phyloP scores from a whole-genome alignment of 2,329 filamentous ascomycete species.

The Triangularia setosa region DNA sequence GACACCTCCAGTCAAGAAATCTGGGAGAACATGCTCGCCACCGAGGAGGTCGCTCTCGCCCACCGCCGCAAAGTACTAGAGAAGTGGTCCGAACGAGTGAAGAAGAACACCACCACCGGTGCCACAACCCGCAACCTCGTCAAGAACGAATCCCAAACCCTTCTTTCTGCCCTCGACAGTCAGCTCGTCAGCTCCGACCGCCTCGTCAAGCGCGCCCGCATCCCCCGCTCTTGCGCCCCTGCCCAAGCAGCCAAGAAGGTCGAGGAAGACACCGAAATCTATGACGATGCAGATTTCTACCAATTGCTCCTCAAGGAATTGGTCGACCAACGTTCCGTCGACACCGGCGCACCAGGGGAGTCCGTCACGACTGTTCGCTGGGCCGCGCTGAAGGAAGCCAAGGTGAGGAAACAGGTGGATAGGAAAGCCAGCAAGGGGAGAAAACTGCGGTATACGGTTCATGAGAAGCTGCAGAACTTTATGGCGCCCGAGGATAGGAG shows the following conservation, averaged over 20 bases:
- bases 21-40: constrained; percentile 65
- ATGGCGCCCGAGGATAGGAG: constrained; percentile 88
- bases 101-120: constrained; percentile 51
- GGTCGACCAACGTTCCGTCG: constrained; percentile 79
- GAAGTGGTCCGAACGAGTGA: constrained; percentile 85
- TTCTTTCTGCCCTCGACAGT: constrained; percentile 64
- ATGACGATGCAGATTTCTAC: constrained; percentile 95
- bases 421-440: constrained; percentile 92
- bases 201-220: constrained; percentile 63
- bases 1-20: constrained; percentile 61
- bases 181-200: constrained; percentile 65
- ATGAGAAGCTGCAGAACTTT: constrained; percentile 97
- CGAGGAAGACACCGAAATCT: constrained; percentile 61
- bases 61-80: constrained; percentile 71
- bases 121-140: constrained; percentile 54
- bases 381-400: constrained; percentile 69
- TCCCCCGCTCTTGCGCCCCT: constrained; percentile 73
- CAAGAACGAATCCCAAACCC: constrained; percentile 50
- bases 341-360: constrained; percentile 48
- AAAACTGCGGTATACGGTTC: constrained; percentile 89
- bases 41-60: constrained; percentile 57
- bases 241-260: constrained; percentile 58
- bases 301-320: constrained; percentile 88
- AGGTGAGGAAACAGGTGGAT: constrained; percentile 79
- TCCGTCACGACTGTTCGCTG: constrained; percentile 55